phyloP scores from a whole-genome alignment of 2,329 filamentous ascomycete genomes.

The Aspergillus sp. region DNA sequence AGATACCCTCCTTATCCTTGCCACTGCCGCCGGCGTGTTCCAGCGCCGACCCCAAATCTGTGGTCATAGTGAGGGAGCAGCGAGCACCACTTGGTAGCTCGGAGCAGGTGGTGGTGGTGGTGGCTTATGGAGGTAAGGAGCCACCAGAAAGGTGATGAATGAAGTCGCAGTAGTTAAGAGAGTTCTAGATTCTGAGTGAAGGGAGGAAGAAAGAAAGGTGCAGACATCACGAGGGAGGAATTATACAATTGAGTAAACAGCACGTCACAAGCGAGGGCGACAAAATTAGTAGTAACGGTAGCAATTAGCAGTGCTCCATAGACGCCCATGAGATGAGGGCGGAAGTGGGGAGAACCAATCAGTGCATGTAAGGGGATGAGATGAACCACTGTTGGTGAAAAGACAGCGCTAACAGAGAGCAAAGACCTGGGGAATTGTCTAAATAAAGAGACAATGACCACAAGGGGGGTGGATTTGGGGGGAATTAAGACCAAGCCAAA shows the following conservation, averaged over 20 bases:
- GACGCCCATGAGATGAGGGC: neutral
- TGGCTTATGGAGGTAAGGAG: neutral
- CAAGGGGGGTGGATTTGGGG: neutral
- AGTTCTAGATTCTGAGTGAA: neutral
- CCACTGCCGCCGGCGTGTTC: slow-evolving; percentile 40
- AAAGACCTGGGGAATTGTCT: neutral
- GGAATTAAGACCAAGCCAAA: neutral
- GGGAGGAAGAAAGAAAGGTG: neutral
- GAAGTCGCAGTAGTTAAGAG: neutral
- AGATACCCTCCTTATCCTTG: slow-evolving; percentile 39
- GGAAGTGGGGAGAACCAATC: neutral
- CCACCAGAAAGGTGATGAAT: neutral
- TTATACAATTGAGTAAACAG: neutral
- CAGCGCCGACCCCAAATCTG: slow-evolving; percentile 37
- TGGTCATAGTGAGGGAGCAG: slow-evolving; percentile 23
- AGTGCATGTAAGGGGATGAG: neutral
- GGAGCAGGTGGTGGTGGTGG: neutral
- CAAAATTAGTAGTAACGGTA: too few relatives aligned
- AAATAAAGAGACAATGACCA: slow-evolving; percentile 5
- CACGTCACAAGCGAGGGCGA: neutral
- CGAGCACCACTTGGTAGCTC: slow-evolving; percentile 7
- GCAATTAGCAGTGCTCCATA: neutral
- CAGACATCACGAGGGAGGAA: neutral
- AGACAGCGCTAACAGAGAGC: slow-evolving; percentile 1
- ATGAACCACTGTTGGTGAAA: neutral